Base-by-base conservation (phyloP, 768 basidiomycete species). In the Amanita rubescens region DNA sequence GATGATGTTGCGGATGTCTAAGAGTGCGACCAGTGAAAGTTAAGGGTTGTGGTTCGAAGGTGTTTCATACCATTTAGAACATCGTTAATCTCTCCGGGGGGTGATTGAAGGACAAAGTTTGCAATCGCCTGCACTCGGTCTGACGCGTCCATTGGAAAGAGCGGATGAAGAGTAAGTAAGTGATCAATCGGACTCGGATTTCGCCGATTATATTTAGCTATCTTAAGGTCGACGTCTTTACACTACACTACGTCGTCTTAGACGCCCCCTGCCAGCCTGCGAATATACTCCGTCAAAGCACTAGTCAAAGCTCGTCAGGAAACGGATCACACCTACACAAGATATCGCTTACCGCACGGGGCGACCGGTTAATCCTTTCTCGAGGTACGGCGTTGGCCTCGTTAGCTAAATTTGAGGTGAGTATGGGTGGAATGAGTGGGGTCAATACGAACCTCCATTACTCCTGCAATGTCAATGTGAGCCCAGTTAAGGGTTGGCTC, bases 51-150 rank as follows among this genome's bases (percentile, higher is more conserved):
- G 41, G 17, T 27, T 19, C 27, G 41, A 56, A 45, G n/a, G n/a
- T n/a, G n/a, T n/a, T 42, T 51, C 69, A 57, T 55, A 90, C 92
- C 93, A 62, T 90, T 90, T 51, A 97, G 75, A 15, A 96, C 94
- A 71, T 97, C 94, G 68, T 95, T 96, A 59, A 97, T 93, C 73
- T 98, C 90, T 42, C 94, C 94, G 0, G 94, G 94, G 22, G 94
- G 94, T 1, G 91, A 84, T 65, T 96, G 94, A 0, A 90, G 76
- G 27, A 98, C 73, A 62, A 96, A 90, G 30, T 75, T 75, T 22
- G 88, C 84, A 20, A 87, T 94, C 7, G 79, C 77, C 62, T 81
- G 73, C 43, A 90, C 81, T 25, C 85, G 81, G 62, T 86, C 82
- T 49, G 73, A 69, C 48, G 74, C 65, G 58, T 81, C 77, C 86